phyloP scores from a whole-genome alignment of 805 yeast genomes.

The Starmerella bacillaris region DNA sequence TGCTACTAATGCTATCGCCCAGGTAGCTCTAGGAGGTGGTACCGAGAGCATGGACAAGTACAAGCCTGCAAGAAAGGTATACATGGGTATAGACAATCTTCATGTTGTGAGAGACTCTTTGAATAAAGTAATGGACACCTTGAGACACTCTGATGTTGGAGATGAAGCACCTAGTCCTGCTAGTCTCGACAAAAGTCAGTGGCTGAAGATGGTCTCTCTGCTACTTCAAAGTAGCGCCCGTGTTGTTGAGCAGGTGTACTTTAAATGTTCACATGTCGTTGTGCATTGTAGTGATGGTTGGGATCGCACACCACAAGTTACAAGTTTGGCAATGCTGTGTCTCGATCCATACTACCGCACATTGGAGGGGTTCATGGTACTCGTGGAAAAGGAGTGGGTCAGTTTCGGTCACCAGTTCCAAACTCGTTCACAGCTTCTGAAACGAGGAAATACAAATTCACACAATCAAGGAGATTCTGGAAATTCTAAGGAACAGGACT shows the following conservation, averaged over 20 bases:
- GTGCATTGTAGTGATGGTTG: conserved; percentile 97
- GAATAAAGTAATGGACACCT: conserved; percentile 38
- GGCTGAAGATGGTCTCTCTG: conserved; percentile 58
- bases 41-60: conserved; percentile 85
- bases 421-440: conserved; percentile 32
- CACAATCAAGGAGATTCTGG: conserved; percentile 7
- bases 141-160: conserved; percentile 50
- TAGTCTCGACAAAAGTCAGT: conserved; percentile 45
- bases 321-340: conserved; percentile 68
- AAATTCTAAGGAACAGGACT: conserved; percentile 23
- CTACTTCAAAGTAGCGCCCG: conserved; percentile 60
- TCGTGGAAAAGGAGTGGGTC: conserved; percentile 89
- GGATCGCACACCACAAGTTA: conserved; percentile 88
- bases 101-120: conserved; percentile 87
- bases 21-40: conserved; percentile 95
- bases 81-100: conserved; percentile 82
- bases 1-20: conserved; percentile 86
- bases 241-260: conserved; percentile 62
- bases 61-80: conserved; percentile 48
- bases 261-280: conserved; percentile 63
- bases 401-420: conserved; percentile 84
- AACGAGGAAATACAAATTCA: neutral
- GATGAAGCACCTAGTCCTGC: conserved; percentile 36
- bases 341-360: conserved; percentile 84
- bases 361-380: conserved; percentile 62